A percentile compares a stretch with the other conserved stretches of the same genome.
These are phyloP conservation scores for Pleurotus pulmonarius DNA, from an alignment of 768 basidiomycete species.

Conservation along the genomic window DNA sequence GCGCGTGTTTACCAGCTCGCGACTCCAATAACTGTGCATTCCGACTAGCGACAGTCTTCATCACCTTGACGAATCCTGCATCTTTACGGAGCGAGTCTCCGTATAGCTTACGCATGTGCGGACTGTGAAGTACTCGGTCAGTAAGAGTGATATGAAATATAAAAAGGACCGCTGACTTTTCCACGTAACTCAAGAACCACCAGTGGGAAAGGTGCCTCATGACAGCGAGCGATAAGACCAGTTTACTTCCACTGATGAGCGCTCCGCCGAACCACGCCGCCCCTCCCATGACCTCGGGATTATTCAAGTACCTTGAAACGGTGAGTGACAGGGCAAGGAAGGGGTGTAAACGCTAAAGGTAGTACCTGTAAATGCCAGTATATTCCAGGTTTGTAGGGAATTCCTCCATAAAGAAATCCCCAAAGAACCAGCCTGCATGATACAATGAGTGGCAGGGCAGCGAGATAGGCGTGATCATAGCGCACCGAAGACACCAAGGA, in stretches of 20 bases:
- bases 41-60: slow-evolving; percentile 87
- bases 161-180: slow-evolving; percentile 60
- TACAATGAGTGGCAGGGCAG: neutral
- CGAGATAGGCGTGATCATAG: slow-evolving; percentile 13
- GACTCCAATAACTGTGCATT: slow-evolving; percentile 75
- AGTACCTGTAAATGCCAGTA: slow-evolving; percentile 91
- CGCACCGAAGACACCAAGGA: slow-evolving; percentile 86
- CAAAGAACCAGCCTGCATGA: slow-evolving; percentile 90
- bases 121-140: slow-evolving; percentile 42
- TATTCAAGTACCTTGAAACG: slow-evolving; percentile 73
- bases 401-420: slow-evolving; percentile 94
- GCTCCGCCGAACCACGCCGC: slow-evolving; percentile 94
- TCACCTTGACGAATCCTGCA: slow-evolving; percentile 97
- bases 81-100: slow-evolving; percentile 92
- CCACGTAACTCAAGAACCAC: slow-evolving; percentile 94
- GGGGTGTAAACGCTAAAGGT: slow-evolving; percentile 4
- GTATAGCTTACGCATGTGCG: slow-evolving; percentile 98
- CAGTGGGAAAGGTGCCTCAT: slow-evolving; percentile 84
- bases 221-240: slow-evolving; percentile 83
- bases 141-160: slow-evolving; percentile 2
- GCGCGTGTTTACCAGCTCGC: slow-evolving; percentile 76
- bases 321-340: neutral
- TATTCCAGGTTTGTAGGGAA: slow-evolving; percentile 90
- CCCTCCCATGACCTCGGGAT: slow-evolving; percentile 94
- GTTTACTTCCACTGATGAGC: slow-evolving; percentile 87